These are phyloP conservation scores for Magnusiomyces ingens DNA, from an alignment of 1,139 yeast genomes.

Conservation along the genomic window DNA sequence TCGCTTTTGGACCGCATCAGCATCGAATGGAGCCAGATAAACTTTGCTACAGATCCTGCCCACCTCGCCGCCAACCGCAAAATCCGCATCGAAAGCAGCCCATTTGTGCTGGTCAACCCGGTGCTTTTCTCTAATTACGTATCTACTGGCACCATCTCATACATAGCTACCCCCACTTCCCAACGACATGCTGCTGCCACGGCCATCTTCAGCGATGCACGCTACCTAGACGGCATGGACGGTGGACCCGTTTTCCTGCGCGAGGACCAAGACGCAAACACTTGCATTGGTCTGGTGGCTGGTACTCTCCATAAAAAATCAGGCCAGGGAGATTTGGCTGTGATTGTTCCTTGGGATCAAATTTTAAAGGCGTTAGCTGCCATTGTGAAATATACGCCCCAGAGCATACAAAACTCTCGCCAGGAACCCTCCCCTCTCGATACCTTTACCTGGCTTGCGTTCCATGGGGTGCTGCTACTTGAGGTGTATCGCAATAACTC, in stretches of 20 bases:
- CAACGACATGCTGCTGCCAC: neutral
- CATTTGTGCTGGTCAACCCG: slow-evolving; percentile 55
- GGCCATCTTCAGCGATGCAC: slow-evolving; percentile 44
- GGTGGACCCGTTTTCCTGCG: slow-evolving; percentile 44
- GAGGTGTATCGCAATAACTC: slow-evolving; percentile 19
- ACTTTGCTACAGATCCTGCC: slow-evolving; percentile 1
- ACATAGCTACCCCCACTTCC: slow-evolving; percentile 21
- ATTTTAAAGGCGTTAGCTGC: slow-evolving; percentile 22
- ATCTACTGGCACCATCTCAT: slow-evolving; percentile 43
- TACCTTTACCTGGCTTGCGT: slow-evolving; percentile 12
- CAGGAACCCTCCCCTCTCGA: neutral
- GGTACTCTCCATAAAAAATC: slow-evolving; percentile 46
- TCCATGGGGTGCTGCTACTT: slow-evolving; percentile 23
- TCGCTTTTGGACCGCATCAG: neutral
- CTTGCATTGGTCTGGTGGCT: slow-evolving; percentile 44
- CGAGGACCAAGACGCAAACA: slow-evolving; percentile 2
- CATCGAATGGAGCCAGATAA: slow-evolving; percentile 4
- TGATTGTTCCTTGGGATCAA: slow-evolving; percentile 45
- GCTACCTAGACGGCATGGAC: slow-evolving; percentile 58
- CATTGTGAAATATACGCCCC: neutral
- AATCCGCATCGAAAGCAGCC: slow-evolving; percentile 24
- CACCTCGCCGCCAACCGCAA: neutral
- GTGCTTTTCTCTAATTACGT: slow-evolving; percentile 47
- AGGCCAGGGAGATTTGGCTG: slow-evolving; percentile 56
- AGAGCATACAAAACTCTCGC: neutral